Evolutionary conservation across 768 basidiomycete genomes (phyloP).

Genomic region (Ramaria sp.): DNA sequence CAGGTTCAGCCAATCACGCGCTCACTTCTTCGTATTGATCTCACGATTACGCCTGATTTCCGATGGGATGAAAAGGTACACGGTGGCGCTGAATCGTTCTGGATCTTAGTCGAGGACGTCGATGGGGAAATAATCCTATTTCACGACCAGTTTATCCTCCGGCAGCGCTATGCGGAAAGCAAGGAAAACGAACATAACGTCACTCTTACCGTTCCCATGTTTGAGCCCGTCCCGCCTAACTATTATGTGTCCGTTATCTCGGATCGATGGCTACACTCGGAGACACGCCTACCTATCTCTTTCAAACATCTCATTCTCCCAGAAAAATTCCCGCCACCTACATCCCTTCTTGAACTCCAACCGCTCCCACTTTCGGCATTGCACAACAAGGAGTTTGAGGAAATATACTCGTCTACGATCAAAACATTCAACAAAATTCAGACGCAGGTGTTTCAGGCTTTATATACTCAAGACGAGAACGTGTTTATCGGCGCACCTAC

Average conservation of each 20-base stretch:
- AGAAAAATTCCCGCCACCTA: slow-evolving; percentile 90
- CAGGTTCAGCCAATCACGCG: slow-evolving; percentile 96
- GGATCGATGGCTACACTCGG: slow-evolving; percentile 92
- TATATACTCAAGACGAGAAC: slow-evolving; percentile 94
- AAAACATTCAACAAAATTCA: slow-evolving; percentile 97
- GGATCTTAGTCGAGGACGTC: slow-evolving; percentile 92
- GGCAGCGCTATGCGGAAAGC: slow-evolving; percentile 74
- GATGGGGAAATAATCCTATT: slow-evolving; percentile 95
- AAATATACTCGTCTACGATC: slow-evolving; percentile 71
- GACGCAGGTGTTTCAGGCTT: slow-evolving; percentile 96
- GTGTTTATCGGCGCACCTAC: slow-evolving; percentile 95
- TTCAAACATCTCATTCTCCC: slow-evolving; percentile 98
- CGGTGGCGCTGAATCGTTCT: slow-evolving; percentile 79
- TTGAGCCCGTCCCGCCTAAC: slow-evolving; percentile 94
- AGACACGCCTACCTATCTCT: slow-evolving; percentile 88
- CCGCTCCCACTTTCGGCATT: slow-evolving; percentile 81
- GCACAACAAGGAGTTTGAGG: slow-evolving; percentile 88
- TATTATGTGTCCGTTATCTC: slow-evolving; percentile 95
- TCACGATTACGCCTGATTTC: slow-evolving; percentile 96
- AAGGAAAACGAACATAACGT: slow-evolving; percentile 76
- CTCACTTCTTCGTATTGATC: slow-evolving; percentile 81
- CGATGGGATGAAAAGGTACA: slow-evolving; percentile 96
- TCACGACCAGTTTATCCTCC: slow-evolving; percentile 87
- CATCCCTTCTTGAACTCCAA: slow-evolving; percentile 88
- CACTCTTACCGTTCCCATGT: slow-evolving; percentile 92